These are phyloP conservation scores for Candida maltosa DNA, from an alignment of 805 yeast species.

Conservation along the genomic window DNA sequence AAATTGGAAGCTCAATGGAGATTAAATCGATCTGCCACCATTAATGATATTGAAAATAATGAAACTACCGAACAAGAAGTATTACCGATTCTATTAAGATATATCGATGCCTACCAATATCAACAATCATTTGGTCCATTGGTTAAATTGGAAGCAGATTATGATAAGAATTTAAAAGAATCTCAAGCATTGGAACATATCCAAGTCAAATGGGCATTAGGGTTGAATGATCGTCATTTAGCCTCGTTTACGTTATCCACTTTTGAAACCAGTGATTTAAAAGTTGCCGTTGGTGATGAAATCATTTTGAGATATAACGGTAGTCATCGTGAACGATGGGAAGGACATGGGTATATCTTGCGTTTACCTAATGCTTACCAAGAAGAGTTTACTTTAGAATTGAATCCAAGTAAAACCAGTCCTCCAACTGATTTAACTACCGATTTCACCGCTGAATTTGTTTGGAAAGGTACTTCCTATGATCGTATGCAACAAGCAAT, in stretches of 20 bases:
- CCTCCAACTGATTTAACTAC: constrained; percentile 61
- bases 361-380: constrained; percentile 64
- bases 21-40: constrained; percentile 63
- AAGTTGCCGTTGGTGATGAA: constrained; percentile 83
- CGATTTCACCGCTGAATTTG: constrained; percentile 80
- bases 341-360: constrained; percentile 66
- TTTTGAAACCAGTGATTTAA: constrained; percentile 60
- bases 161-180: constrained; percentile 71
- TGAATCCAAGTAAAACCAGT: constrained; percentile 37
- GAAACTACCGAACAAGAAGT: constrained; percentile 57
- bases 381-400: constrained; percentile 71
- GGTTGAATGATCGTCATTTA: constrained; percentile 59
- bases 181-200: constrained; percentile 74
- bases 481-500: constrained; percentile 82
- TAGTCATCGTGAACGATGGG: constrained; percentile 61
- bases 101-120: constrained; percentile 79
- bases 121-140: constrained; percentile 84
- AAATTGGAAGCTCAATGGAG: constrained; percentile 83
- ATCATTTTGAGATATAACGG: constrained; percentile 66
- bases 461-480: constrained; percentile 84
- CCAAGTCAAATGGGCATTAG: constrained; percentile 69
- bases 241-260: constrained; percentile 70
- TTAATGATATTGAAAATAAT: constrained; percentile 49
- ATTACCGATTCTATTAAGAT: constrained; percentile 70
- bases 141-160: constrained; percentile 76